A percentile compares a stretch with the other conserved stretches of the same genome.
These are phyloP conservation scores for Flueggea neowawraea DNA, from an alignment of 441 rosid genomes.

Conservation along the genomic window DNA sequence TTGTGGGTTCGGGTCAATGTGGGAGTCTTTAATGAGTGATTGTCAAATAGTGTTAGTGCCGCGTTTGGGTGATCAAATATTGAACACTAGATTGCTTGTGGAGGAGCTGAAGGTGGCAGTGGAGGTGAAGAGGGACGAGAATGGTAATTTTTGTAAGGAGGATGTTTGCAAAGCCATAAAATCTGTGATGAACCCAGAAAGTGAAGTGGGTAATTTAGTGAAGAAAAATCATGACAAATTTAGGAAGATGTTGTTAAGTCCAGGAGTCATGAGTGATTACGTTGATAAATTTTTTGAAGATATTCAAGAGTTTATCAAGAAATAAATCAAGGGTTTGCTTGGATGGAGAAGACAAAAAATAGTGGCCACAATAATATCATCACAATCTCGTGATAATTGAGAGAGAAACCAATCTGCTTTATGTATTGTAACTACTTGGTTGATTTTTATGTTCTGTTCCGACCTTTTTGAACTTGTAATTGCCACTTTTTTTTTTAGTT, in stretches of 20 bases:
- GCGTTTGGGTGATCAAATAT: conserved; percentile 56
- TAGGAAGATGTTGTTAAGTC: conserved; percentile 25
- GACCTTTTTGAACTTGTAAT: too few species aligned
- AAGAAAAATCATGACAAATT: conserved; percentile 36
- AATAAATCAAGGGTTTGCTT: background rate
- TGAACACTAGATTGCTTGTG: conserved; percentile 50
- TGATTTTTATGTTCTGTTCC: too few species aligned
- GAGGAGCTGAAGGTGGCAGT: conserved; percentile 52
- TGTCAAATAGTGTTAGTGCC: conserved; percentile 63
- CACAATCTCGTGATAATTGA: too few species aligned
- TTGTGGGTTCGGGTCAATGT: conserved; percentile 75
- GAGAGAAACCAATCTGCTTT: too few species aligned
- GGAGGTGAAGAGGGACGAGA: conserved; percentile 34
- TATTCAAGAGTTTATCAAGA: conserved; percentile 7
- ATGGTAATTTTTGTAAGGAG: conserved; percentile 28
- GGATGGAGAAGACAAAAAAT: too few species aligned
- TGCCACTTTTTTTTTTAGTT: too few species aligned
- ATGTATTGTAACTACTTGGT: too few species aligned
- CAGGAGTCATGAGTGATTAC: conserved; percentile 30
- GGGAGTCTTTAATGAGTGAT: conserved; percentile 64
- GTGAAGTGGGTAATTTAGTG: conserved; percentile 22
- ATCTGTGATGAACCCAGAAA: conserved; percentile 29
- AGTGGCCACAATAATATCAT: too few species aligned
- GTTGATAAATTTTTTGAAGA: conserved; percentile 35
- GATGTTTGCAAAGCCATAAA: conserved; percentile 24